These are phyloP conservation scores for Miamiensis avidus DNA, from an alignment of 169 alveolate genomes.

Conservation along the genomic window DNA sequence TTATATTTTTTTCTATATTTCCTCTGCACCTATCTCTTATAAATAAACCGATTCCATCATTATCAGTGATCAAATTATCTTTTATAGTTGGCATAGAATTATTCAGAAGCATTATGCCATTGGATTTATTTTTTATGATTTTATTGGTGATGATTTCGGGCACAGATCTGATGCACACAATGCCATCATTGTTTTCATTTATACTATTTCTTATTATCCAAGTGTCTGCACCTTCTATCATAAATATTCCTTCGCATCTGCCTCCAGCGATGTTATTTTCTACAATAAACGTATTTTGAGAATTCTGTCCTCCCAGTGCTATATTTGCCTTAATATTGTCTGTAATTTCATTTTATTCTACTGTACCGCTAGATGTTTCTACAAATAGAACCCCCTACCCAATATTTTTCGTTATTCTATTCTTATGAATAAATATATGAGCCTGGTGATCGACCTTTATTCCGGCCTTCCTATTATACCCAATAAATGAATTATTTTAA, in stretches of 20 bases:
- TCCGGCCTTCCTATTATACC: conserved; percentile 78
- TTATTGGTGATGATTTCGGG: conserved; percentile 43
- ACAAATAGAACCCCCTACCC: conserved; percentile 79
- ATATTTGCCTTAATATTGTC: conserved; percentile 82
- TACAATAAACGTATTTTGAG: conserved; percentile 66
- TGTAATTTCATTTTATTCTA: conserved; percentile 76
- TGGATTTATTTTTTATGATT: conserved; percentile 54
- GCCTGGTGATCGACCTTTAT: conserved; percentile 74
- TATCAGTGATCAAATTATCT: conserved; percentile 50
- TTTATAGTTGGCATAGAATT: conserved; percentile 45
- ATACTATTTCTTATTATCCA: conserved; percentile 70
- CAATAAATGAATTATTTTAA: conserved; percentile 57
- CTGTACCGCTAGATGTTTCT: conserved; percentile 73
- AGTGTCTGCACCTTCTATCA: conserved; percentile 74
- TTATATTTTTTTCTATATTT: conserved; percentile 45
- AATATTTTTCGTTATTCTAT: conserved; percentile 67
- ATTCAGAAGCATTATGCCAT: conserved; percentile 52
- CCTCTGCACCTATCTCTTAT: conserved; percentile 56
- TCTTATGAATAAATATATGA: conserved; percentile 55
- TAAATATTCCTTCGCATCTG: conserved; percentile 83
- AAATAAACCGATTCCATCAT: conserved; percentile 60
- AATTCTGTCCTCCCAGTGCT: conserved; percentile 83
- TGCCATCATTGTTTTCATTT: conserved; percentile 84
- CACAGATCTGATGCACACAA: conserved; percentile 50
- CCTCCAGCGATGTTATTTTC: conserved; percentile 72